Evolutionary conservation across 139 green algal genomes (phyloP).

Genomic region (Chlorella vulgaris): DNA sequence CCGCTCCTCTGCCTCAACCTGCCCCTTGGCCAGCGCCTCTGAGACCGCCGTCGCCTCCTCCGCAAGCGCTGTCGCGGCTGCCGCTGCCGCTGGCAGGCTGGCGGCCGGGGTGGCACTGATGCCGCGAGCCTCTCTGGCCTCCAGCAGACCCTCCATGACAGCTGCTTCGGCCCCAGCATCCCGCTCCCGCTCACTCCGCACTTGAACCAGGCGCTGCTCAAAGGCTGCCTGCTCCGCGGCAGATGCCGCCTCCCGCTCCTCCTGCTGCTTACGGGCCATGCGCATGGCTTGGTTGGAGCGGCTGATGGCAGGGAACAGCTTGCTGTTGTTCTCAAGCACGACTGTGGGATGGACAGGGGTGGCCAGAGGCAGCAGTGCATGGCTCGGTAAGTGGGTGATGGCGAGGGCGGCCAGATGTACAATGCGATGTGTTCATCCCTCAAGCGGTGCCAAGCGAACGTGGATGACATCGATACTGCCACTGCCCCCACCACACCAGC

Average conservation of each 20-base stretch:
- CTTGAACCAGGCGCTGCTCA: conserved; percentile 21
- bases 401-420: too few species aligned
- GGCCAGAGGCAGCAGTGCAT: too few species aligned
- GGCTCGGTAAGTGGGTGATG: too few species aligned
- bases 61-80: not conserved
- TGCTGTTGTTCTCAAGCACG: conserved; percentile 72
- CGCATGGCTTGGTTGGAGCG: conserved; percentile 76
- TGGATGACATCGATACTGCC: too few species aligned
- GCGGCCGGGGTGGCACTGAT: not conserved
- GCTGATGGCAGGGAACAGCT: conserved; percentile 78
- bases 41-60: not conserved
- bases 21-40: not conserved
- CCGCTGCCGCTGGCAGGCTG: not conserved
- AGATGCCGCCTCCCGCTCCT: conserved; percentile 30
- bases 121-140: conserved; percentile 13
- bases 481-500: too few species aligned
- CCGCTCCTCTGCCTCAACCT: too few species aligned
- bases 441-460: too few species aligned
- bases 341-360: conserved; percentile 25
- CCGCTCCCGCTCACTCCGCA: conserved; percentile 22
- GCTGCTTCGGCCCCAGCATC: conserved; percentile 22
- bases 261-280: not conserved
- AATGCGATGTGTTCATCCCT: too few species aligned
- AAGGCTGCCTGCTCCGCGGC: conserved; percentile 28
- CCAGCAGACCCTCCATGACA: conserved; percentile 29